Base-by-base conservation (phyloP, 129 eudicot species). In the Deinandra increscens region DNA sequence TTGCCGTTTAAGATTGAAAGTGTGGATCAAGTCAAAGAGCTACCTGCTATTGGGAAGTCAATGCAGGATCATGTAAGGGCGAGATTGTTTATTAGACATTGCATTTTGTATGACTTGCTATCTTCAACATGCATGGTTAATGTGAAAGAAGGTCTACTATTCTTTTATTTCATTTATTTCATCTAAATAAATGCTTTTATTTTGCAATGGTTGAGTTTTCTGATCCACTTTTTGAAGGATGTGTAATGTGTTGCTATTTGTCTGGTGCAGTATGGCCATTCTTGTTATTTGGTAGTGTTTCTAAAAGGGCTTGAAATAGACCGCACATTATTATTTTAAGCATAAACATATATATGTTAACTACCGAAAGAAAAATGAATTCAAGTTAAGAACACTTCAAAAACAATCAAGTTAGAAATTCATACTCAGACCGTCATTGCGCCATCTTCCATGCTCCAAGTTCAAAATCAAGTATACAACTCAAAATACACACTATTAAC, bases 51-150 rank as follows among this genome's bases (percentile, higher is more conserved):
- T 49, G 98, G 98, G 58, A 92, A 86, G 82, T 88, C 98, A 31
- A 69, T 92, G 91, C 91, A 85, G 75, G 98, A 92, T 58, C 98
- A 92, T 83, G 98, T 89, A 83, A 84, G 96, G 96, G 72, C 43
- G 36, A 50, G 7, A 22, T 64, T 37, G 0, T 31, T 66, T 60
- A 34, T 33, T 67, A 34, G 18, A 18, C 17, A 6, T 72, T 50
- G 50, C 65, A 23, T 66, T 46, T 55, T 54, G 8, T 55, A 5
- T 12, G 10, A 33, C 34, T 41, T 68, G 36, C 44, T 23, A 68
- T 31, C 72, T 68, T 68, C 61, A 33, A 9, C 7, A 66, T 48
- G 33, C 72, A 48, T n/a, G 7, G 56, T 68, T 29, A 67, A 23
- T 10, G 31, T n/a, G 20, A 17, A 10, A 63, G 49, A 41, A 37